Conservation (phyloP, 495 filamentous ascomycete species). For the Aspergillus bertholletiae region DNA sequence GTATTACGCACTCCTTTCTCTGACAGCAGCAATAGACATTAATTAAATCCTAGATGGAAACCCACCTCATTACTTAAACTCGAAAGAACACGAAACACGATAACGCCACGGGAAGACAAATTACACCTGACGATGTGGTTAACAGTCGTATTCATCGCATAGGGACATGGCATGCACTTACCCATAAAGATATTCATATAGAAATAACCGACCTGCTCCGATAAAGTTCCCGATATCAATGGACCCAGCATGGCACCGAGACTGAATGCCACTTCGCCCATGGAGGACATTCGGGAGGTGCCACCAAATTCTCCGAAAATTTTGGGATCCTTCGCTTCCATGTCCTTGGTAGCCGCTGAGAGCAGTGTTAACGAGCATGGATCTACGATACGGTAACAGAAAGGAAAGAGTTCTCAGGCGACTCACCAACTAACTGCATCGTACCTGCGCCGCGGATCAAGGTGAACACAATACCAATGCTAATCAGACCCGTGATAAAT, state of each 20-base stretch:
- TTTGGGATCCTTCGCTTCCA: conserved; percentile 7
- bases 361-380: neutral
- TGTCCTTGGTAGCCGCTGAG: conserved; percentile 13
- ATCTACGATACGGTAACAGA: neutral
- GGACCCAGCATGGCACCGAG: conserved; percentile 26
- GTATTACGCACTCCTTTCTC: no score
- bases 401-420: neutral
- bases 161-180: conserved; percentile 9
- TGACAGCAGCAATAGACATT: no score
- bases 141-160: neutral
- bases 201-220: conserved; percentile 23
- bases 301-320: conserved; percentile 22
- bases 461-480: conserved; percentile 18
- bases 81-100: neutral
- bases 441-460: conserved; percentile 23
- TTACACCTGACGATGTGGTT: neutral
- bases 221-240: conserved; percentile 19
- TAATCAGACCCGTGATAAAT: conserved; percentile 14
- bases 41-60: no score
- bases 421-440: neutral
- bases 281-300: conserved; percentile 21
- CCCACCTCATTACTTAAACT: no score
- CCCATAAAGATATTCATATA: conserved; percentile 16
- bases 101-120: neutral
- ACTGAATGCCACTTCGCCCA: conserved; percentile 22